Conservation (phyloP, 2,329 filamentous ascomycete genomes). For the Microcyclosporella mali region DNA sequence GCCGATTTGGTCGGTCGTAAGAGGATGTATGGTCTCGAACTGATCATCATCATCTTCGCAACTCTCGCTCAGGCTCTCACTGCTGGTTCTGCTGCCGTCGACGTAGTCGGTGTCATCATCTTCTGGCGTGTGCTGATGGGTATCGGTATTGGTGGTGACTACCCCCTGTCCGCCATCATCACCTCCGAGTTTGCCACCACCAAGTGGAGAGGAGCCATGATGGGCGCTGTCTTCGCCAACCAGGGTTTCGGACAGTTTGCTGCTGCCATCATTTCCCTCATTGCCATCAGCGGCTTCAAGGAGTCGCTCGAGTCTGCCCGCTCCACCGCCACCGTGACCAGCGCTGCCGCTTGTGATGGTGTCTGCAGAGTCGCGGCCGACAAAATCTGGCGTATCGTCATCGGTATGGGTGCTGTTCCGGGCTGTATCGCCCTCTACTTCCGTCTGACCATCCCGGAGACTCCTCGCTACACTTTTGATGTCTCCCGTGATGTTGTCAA, state of each 20-base stretch:
- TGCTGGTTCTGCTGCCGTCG: slow-evolving; percentile 56
- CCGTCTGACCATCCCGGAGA: slow-evolving; percentile 80
- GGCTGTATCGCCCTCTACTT: slow-evolving; percentile 79
- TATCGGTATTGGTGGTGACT: slow-evolving; percentile 71
- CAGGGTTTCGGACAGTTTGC: slow-evolving; percentile 75
- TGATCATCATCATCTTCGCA: slow-evolving; percentile 74
- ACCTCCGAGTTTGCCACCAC: slow-evolving; percentile 84
- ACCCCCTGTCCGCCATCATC: slow-evolving; percentile 75
- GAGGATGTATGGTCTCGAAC: slow-evolving; percentile 76
- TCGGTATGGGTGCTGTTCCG: slow-evolving; percentile 74
- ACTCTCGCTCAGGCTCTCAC: slow-evolving; percentile 67
- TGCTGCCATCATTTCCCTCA: slow-evolving; percentile 69
- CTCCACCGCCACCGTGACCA: slow-evolving; percentile 30
- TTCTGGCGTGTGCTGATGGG: slow-evolving; percentile 81
- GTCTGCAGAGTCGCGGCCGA: slow-evolving; percentile 66
- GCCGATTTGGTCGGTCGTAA: slow-evolving; percentile 74
- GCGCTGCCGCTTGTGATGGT: slow-evolving; percentile 52
- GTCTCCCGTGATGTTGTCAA: slow-evolving; percentile 68
- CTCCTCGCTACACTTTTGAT: slow-evolving; percentile 74
- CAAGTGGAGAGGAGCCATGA: slow-evolving; percentile 81
- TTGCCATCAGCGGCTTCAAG: slow-evolving; percentile 43
- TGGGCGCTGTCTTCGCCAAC: slow-evolving; percentile 81
- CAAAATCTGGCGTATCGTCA: slow-evolving; percentile 80
- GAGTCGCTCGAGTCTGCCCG: slow-evolving; percentile 32
- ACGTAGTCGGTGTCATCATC: slow-evolving; percentile 60